Evolutionary conservation across 2,329 filamentous ascomycete genomes (phyloP), one percentile per base, ranked within the genome.

Genomic region (Aspergillus texensis): DNA sequence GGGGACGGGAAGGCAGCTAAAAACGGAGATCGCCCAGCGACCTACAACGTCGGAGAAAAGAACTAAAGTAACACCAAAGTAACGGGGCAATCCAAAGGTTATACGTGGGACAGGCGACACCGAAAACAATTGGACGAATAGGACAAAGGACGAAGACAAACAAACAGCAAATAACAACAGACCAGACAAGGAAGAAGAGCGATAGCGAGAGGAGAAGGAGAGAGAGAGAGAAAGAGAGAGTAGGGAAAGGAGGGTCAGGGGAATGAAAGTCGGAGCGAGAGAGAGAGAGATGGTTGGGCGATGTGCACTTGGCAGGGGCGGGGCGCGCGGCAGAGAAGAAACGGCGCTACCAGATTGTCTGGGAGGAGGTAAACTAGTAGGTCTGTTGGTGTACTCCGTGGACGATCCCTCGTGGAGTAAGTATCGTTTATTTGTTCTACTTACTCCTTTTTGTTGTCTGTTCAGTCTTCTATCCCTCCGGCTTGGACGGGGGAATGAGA

Each of bases 21-120:
- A 63, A 58, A 63, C 50, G 66, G 62, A 68, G 71, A 68, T 73
- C 71, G 71, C 58, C 71, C 71, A 71, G 71, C 71, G 71, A 73
- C 70, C 70, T 68, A 57, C 57, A 61, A 57, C 34, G 46, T 43
- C 28, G 34, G 52, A 41, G 52, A 30, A 24, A 46, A 10, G 26
- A 52, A 46, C 24, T 21, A 21, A 50, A 48, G 57, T 55, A 60
- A 60, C 50, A 48, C 54, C 52, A 36, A 41, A 43, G 61, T 28
- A 36, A 41, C 26, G 21, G 60, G 54, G 21, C 55, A 65, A 54
- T 61, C 58, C 46, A 53, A 41, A n/a, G 32, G 8, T 56, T 56
- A 19, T 56, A 56, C 45, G 63, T 61, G 39, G 58, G 21, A 60
- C 28, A 46, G 59, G 59, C 39, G 53, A 55, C 45, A 50, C 52